Evolutionary conservation across 129 eudicot species (phyloP).

Genomic region (Saussurea involucrata): DNA sequence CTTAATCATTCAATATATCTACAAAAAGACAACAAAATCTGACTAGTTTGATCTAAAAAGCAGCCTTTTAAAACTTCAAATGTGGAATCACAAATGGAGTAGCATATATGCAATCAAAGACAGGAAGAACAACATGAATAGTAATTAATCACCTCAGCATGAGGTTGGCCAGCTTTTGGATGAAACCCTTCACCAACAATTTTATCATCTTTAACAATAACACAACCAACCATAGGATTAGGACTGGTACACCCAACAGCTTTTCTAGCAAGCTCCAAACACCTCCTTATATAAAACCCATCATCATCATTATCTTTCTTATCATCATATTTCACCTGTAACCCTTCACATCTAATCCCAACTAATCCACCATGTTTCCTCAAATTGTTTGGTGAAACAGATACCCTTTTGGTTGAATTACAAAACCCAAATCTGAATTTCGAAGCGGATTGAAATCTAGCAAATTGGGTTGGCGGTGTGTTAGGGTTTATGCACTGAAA

Average conservation of each 20-base stretch:
- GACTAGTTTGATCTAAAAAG: neutral
- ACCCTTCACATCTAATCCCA: constrained; percentile 45
- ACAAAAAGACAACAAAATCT: neutral
- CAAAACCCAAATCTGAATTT: constrained; percentile 44
- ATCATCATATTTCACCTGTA: constrained; percentile 21
- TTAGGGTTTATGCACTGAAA: constrained; percentile 23
- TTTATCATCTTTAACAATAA: constrained; percentile 87
- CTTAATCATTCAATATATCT: neutral
- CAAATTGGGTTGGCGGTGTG: constrained; percentile 17
- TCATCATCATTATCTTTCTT: constrained; percentile 54
- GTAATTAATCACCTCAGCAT: constrained; percentile 82
- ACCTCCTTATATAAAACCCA: constrained; percentile 78
- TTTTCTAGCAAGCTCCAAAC: constrained; percentile 74
- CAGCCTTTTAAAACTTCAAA: neutral
- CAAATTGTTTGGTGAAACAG: constrained; percentile 28
- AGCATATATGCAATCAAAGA: neutral
- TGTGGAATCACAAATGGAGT: constrained; percentile 4
- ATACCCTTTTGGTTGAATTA: constrained; percentile 53
- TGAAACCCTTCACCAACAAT: constrained; percentile 98
- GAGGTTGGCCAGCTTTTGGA: constrained; percentile 97
- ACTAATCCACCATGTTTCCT: constrained; percentile 35
- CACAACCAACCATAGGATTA: constrained; percentile 99
- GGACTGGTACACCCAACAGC: constrained; percentile 90
- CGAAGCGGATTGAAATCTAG: constrained; percentile 20
- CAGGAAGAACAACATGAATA: neutral